phyloP scores from a whole-genome alignment of 768 basidiomycete genomes.

The Tubosaeta brunneosetosa region DNA sequence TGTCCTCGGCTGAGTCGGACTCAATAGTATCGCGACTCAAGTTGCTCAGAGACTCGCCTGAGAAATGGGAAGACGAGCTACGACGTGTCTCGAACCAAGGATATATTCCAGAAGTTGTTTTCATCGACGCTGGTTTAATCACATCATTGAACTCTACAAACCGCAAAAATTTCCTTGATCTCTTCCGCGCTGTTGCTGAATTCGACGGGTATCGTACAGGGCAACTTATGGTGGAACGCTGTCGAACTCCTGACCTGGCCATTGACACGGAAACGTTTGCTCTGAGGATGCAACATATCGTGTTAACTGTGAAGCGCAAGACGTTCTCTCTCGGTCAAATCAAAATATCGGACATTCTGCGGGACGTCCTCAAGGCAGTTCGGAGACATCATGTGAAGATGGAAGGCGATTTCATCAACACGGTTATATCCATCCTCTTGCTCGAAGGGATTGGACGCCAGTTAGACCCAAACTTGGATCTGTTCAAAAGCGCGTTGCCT shows the following conservation, averaged over 20 bases:
- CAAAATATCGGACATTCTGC: conserved; percentile 90
- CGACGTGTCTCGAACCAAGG: conserved; percentile 57
- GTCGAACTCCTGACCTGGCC: conserved; percentile 84
- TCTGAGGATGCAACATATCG: conserved; percentile 94
- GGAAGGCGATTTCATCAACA: conserved; percentile 98
- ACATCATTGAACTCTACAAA: conserved; percentile 82
- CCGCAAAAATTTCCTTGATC: conserved; percentile 90
- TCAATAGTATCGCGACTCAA: conserved; percentile 68
- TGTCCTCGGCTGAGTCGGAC: conserved; percentile 44
- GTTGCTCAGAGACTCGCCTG: conserved; percentile 49
- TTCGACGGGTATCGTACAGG: conserved; percentile 97
- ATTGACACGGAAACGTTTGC: conserved; percentile 94
- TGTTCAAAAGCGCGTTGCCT: conserved; percentile 94
- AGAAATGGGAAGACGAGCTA: conserved; percentile 70
- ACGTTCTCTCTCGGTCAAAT: conserved; percentile 97
- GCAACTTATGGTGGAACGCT: conserved; percentile 93
- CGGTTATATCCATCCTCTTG: conserved; percentile 88
- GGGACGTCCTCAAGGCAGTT: conserved; percentile 82
- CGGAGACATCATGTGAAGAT: conserved; percentile 94
- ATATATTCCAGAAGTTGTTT: conserved; percentile 90
- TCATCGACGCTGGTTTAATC: conserved; percentile 94
- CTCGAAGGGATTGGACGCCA: conserved; percentile 95
- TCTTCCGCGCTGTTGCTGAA: conserved; percentile 92
- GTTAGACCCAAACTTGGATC: conserved; percentile 85
- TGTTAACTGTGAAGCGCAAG: conserved; percentile 89